phyloP scores from a whole-genome alignment of 768 basidiomycete species.

The Tephrocybe sp. region DNA sequence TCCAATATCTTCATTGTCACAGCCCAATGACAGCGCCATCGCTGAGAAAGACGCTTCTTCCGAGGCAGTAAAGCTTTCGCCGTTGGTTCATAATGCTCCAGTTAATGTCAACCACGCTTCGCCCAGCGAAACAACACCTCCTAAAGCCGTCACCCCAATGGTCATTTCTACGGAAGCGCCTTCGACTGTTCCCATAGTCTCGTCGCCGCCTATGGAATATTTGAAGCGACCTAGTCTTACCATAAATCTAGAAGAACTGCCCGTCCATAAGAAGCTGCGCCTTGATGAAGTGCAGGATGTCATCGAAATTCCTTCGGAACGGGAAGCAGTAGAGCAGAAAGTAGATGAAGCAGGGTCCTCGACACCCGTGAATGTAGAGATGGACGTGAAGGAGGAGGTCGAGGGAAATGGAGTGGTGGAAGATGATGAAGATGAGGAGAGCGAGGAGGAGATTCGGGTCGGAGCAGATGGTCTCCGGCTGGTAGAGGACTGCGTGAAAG shows the following conservation, averaged over 20 bases:
- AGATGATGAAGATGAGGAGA: constrained; percentile 28
- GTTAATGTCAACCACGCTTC: neutral
- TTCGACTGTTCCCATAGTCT: neutral
- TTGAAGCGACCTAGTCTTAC: constrained; percentile 12
- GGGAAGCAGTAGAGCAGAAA: neutral
- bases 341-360: neutral
- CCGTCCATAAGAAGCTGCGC: constrained; percentile 13
- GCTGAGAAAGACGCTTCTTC: neutral
- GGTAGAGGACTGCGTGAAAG: constrained; percentile 39
- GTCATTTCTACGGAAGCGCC: neutral
- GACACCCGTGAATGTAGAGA: neutral
- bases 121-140: neutral
- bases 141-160: constrained; percentile 7
- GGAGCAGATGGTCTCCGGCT: constrained; percentile 40
- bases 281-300: constrained; percentile 1
- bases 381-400: neutral
- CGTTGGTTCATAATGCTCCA: neutral
- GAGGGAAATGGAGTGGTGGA: neutral
- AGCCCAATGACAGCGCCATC: neutral
- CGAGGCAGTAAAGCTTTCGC: neutral
- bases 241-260: neutral
- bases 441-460: constrained; percentile 32
- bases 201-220: constrained; percentile 2
- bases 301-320: too few species aligned
- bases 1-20: neutral